Conservation (phyloP, 306 rosid genomes). For the Quercus cerris region DNA sequence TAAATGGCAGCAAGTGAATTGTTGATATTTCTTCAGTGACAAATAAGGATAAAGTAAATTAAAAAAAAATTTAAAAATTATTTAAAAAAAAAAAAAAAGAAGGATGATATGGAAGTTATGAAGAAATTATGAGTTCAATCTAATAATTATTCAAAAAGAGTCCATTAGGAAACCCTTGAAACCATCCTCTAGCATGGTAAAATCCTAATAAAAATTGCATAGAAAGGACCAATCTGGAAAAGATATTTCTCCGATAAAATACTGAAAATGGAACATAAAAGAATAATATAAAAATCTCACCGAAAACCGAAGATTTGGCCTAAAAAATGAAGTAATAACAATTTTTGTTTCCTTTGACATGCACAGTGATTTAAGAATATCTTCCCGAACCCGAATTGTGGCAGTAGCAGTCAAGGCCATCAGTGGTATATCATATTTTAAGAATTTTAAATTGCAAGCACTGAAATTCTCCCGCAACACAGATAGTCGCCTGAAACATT, state of each 20-base stretch:
- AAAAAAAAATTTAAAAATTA: neutral
- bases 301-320: slow-evolving; percentile 69
- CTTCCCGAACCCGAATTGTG: slow-evolving; percentile 67
- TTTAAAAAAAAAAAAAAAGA: neutral
- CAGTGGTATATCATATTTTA: slow-evolving; percentile 69
- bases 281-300: slow-evolving; percentile 46
- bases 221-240: neutral
- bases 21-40: neutral
- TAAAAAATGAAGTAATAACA: slow-evolving; percentile 82
- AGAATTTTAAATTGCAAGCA: slow-evolving; percentile 51
- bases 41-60: neutral
- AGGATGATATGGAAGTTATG: neutral
- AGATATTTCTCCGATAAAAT: neutral
- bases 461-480: slow-evolving; percentile 71
- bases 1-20: neutral
- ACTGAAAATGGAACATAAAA: neutral
- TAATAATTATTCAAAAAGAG: neutral
- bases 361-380: slow-evolving; percentile 64
- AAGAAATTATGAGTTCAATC: neutral
- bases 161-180: neutral
- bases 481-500: slow-evolving; percentile 71
- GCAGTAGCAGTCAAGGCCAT: slow-evolving; percentile 99
- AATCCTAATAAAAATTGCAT: neutral
- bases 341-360: slow-evolving; percentile 70
- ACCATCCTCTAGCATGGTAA: neutral